These are phyloP conservation scores for Phytopythium cucurbitacearum DNA, from an alignment of 352 stramenopile genomes.

Conservation along the genomic window DNA sequence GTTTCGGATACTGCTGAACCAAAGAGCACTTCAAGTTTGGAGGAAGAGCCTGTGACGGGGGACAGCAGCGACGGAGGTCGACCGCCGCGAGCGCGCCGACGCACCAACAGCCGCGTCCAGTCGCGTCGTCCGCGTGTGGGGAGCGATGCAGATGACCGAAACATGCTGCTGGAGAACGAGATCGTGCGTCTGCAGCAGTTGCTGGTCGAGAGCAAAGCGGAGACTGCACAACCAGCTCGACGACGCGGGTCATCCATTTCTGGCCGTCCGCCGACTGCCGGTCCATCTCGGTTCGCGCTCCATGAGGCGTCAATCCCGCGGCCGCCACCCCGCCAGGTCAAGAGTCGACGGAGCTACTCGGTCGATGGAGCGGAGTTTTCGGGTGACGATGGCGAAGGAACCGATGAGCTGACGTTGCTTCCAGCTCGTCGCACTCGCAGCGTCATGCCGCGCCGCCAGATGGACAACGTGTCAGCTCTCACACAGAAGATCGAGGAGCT, in stretches of 20 bases:
- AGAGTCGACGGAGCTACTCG: slow-evolving; percentile 39
- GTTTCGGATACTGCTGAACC: neutral
- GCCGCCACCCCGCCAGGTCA: slow-evolving; percentile 9
- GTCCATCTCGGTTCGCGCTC: slow-evolving; percentile 15
- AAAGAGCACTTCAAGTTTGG: slow-evolving; percentile 2
- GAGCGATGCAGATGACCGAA: slow-evolving; percentile 33
- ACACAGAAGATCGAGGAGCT: slow-evolving; percentile 72
- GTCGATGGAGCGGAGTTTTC: slow-evolving; percentile 33
- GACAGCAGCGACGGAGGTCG: neutral
- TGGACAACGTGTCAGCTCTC: slow-evolving; percentile 59
- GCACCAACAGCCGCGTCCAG: slow-evolving; percentile 1
- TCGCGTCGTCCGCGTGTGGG: slow-evolving; percentile 10
- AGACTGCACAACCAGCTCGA: slow-evolving; percentile 5
- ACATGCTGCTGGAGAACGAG: slow-evolving; percentile 52
- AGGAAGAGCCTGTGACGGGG: slow-evolving; percentile 1
- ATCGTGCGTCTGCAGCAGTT: slow-evolving; percentile 76
- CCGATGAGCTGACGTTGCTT: slow-evolving; percentile 38
- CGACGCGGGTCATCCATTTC: slow-evolving; percentile 12
- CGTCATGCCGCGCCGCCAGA: slow-evolving; percentile 37
- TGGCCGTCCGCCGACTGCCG: slow-evolving; percentile 20
- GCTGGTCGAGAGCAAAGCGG: slow-evolving; percentile 48
- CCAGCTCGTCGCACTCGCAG: slow-evolving; percentile 53
- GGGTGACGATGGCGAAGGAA: slow-evolving; percentile 29
- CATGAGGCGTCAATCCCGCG: slow-evolving; percentile 13
- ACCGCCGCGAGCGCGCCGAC: neutral